phyloP scores from a whole-genome alignment of 2,329 filamentous ascomycete species.

The Cordyceps pruinosa region DNA sequence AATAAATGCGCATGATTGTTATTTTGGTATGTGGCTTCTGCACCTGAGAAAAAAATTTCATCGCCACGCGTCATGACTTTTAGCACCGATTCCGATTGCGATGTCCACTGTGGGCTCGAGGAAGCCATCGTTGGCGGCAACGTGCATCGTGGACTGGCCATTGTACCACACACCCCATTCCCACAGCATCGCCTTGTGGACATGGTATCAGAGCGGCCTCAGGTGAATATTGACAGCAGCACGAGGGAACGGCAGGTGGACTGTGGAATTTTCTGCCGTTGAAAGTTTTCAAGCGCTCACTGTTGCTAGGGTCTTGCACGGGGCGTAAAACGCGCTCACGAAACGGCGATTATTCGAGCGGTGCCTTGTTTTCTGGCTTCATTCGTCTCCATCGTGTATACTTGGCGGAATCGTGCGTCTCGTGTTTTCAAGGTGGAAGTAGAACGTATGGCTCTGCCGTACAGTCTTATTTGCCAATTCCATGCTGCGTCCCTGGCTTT shows the following conservation, averaged over 20 bases:
- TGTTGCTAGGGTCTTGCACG: background rate
- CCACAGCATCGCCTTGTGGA: slow-evolving; percentile 1
- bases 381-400: background rate
- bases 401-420: background rate
- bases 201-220: background rate
- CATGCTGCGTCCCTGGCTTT: background rate
- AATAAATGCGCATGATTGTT: background rate
- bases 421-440: background rate
- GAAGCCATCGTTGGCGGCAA: background rate
- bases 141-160: slow-evolving; percentile 11
- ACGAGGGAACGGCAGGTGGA: background rate
- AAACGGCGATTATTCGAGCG: background rate
- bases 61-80: background rate
- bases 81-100: background rate
- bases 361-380: background rate
- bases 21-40: background rate
- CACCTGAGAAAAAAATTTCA: background rate
- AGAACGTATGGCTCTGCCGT: background rate
- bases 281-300: background rate
- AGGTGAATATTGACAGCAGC: background rate
- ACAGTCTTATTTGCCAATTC: background rate
- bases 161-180: slow-evolving; percentile 3
- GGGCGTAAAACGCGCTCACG: background rate
- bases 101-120: background rate
- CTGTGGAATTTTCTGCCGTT: background rate